These are phyloP conservation scores for Malbranchea zuffiana DNA, from an alignment of 2,329 filamentous ascomycete genomes.

Conservation along the genomic window DNA sequence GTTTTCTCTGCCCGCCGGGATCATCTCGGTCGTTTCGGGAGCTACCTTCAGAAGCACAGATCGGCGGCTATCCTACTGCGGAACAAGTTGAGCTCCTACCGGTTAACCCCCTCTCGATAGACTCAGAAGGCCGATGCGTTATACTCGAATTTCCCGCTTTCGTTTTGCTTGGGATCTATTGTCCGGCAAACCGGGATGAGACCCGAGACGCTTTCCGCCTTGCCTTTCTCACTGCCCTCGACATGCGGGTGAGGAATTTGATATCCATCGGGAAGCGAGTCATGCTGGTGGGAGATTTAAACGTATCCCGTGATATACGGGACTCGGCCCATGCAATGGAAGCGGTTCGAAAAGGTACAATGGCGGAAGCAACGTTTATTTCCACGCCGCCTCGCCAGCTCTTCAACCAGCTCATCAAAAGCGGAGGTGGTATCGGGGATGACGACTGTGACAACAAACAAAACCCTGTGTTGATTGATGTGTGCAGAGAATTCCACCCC, in stretches of 20 bases:
- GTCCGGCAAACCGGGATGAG: constrained; percentile 79
- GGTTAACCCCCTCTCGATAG: constrained; percentile 61
- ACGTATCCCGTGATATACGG: constrained; percentile 58
- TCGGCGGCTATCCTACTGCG: constrained; percentile 74
- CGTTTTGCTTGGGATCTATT: constrained; percentile 84
- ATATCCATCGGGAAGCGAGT: constrained; percentile 70
- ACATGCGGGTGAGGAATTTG: constrained; percentile 76
- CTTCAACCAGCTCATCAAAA: constrained; percentile 75
- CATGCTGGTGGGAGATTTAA: constrained; percentile 77
- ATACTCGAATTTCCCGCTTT: constrained; percentile 91
- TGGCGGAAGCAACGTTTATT: constrained; percentile 61
- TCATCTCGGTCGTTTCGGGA: constrained; percentile 62
- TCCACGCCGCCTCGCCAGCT: constrained; percentile 60
- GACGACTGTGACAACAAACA: constrained; percentile 59
- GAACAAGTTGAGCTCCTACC: constrained; percentile 52
- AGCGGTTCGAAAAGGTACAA: constrained; percentile 56
- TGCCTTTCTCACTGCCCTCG: constrained; percentile 67
- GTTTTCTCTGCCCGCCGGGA: constrained; percentile 62
- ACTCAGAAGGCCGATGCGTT: constrained; percentile 85
- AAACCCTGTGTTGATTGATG: constrained; percentile 64
- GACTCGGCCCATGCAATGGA: constrained; percentile 70
- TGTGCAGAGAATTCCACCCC: constrained; percentile 72
- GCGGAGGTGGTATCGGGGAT: constrained; percentile 53
- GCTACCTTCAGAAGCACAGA: constrained; percentile 60
- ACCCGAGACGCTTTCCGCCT: constrained; percentile 70